Evolutionary conservation across 2,329 filamentous ascomycete genomes (phyloP).

Genomic region (Pseudogymnoascus sp.): DNA sequence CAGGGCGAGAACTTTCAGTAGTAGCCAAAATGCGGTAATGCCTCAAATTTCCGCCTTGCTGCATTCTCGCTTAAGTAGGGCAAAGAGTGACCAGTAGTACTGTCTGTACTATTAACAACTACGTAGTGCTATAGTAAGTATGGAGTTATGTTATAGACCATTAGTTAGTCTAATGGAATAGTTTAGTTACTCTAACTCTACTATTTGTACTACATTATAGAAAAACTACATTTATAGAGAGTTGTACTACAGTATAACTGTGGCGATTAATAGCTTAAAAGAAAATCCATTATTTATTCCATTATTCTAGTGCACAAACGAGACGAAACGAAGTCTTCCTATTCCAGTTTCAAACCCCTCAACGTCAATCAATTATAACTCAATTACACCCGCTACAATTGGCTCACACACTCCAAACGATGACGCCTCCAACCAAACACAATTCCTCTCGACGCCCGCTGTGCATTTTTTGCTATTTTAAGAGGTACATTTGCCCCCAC

Average conservation of each 20-base stretch:
- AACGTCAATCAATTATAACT: neutral
- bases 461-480: slow-evolving; percentile 1
- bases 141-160: neutral
- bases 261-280: neutral
- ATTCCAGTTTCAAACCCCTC: neutral
- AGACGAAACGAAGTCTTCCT: neutral
- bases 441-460: neutral
- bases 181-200: neutral
- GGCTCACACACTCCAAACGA: neutral
- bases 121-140: neutral
- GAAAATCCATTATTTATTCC: neutral
- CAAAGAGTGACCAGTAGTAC: neutral
- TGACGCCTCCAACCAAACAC: neutral
- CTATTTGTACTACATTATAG: neutral
- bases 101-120: neutral
- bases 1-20: neutral
- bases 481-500: neutral
- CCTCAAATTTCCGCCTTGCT: slow-evolving; percentile 1
- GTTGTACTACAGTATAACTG: neutral
- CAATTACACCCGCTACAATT: neutral
- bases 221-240: neutral
- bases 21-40: slow-evolving; percentile 7
- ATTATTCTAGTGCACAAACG: neutral
- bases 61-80: slow-evolving; percentile 7
- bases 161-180: neutral